Percentiles rank a stretch among this genome's conserved stretches.
These are phyloP conservation scores for Cryphonectria japonica DNA, from an alignment of 2,329 filamentous ascomycete genomes.

Conservation along the genomic window DNA sequence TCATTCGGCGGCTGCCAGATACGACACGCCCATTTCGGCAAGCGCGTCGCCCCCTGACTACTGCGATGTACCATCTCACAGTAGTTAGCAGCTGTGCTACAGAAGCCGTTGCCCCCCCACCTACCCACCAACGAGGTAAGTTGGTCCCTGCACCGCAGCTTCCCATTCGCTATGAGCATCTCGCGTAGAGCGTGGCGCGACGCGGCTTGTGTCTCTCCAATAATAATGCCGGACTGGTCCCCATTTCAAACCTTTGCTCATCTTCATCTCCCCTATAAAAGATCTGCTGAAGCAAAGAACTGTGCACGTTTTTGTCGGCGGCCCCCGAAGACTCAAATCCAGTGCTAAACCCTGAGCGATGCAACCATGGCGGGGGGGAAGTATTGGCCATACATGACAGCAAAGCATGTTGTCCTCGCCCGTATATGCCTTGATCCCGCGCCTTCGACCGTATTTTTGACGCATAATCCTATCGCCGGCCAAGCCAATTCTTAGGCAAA, in stretches of 20 bases:
- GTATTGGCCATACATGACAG: not conserved
- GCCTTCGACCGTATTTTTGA: not conserved
- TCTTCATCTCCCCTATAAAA: not conserved
- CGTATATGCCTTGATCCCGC: not conserved
- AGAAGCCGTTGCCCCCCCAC: slow-evolving; percentile 18
- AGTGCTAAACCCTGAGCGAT: not conserved
- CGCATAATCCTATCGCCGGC: not conserved
- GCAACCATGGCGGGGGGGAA: no score
- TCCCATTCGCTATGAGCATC: slow-evolving; percentile 16
- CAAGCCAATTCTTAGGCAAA: not conserved
- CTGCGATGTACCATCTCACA: not conserved
- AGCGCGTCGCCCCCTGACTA: slow-evolving; percentile 17
- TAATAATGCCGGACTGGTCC: not conserved
- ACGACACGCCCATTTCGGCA: slow-evolving; percentile 26
- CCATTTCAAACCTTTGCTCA: not conserved
- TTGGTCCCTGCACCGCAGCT: not conserved
- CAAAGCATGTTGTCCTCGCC: not conserved
- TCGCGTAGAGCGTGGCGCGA: slow-evolving; percentile 2
- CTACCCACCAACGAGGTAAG: not conserved
- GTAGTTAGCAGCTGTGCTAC: not conserved
- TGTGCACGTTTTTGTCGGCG: not conserved
- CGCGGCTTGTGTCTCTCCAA: not conserved
- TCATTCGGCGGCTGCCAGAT: slow-evolving; percentile 24
- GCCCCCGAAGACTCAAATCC: not conserved
- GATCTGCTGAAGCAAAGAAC: not conserved